Percentiles rank a stretch among this genome's conserved stretches.
phyloP scores from a whole-genome alignment of 2,329 filamentous ascomycete genomes.

The Ambrosiella cleistominuta region DNA sequence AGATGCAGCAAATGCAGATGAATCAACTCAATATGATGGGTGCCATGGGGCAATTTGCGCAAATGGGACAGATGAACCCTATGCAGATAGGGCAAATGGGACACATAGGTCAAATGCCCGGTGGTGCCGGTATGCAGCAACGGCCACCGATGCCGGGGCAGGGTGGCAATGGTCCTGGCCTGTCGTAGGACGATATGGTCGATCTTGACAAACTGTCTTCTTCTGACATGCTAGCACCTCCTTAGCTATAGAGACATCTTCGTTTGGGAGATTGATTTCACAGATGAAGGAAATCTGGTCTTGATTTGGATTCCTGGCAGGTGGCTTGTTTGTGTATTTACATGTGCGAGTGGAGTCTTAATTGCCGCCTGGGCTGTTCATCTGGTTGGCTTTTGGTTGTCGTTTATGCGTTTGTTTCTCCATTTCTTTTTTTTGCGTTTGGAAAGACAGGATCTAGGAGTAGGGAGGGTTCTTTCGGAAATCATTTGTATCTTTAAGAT shows the following conservation, averaged over 20 bases:
- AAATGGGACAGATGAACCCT: slow-evolving; percentile 9
- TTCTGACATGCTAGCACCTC: not conserved
- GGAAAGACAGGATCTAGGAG: no score
- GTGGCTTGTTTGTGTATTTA: no score
- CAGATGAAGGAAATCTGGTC: no score
- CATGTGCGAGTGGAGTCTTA: no score
- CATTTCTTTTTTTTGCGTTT: no score
- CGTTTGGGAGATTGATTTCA: not conserved
- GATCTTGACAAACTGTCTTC: not conserved
- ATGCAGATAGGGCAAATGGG: slow-evolving; percentile 12
- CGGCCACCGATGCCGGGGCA: slow-evolving; percentile 11
- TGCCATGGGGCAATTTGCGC: slow-evolving; percentile 10
- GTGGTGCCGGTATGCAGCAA: slow-evolving; percentile 6
- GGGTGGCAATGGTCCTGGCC: slow-evolving; percentile 8
- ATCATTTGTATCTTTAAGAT: no score
- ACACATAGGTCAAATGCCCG: slow-evolving; percentile 9
- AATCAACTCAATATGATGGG: slow-evolving; percentile 12
- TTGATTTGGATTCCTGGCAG: no score
- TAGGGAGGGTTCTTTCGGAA: no score
- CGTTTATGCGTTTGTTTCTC: no score
- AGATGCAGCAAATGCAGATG: slow-evolving; percentile 12
- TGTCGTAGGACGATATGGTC: slow-evolving; percentile 12
- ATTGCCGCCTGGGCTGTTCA: no score
- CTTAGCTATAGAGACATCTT: not conserved
- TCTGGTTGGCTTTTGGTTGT: no score